Evolutionary conservation across 2,329 filamentous ascomycete genomes (phyloP), one percentile per base, ranked within the genome.

Genomic region (Diatrype stigma): DNA sequence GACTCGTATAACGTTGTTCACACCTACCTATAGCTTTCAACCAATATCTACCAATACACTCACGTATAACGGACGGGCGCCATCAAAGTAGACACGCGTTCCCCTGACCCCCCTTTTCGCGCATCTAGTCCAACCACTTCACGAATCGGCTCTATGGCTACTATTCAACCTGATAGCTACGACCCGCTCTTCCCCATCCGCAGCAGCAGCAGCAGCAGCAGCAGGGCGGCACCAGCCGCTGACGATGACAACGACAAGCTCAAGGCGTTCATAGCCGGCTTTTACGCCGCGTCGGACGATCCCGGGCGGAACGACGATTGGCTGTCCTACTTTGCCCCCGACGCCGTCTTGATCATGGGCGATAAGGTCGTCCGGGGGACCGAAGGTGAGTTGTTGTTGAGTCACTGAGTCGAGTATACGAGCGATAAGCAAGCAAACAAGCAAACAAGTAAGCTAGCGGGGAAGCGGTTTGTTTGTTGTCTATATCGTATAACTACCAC

Each of bases 281-380:
- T 78, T 58, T 79, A 73, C 60, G 64, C 60, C 3, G 58, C 67
- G 12, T 78, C 75, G 22, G 76, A 78, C 56, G 68, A 67, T 22
- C 59, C 62, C 3, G 66, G 67, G n/a, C 60, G 62, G 53, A 70
- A 74, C 45, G 69, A 73, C 50, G 65, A 70, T 40, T 79, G 76
- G 76, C 60, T 73, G 16, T 60, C 62, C 30, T 70, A 62, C 37
- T 79, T 77, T 58, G 60, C 60, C 2, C 58, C 71, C 3, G 71
- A 73, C 45, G 75, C 74, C n/a, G 57, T 57, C 19, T 60, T 77
- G 8, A 61, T 69, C 6, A 72, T 79, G 50, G 74, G 70, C n/a
- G 65, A 64, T 16, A 70, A 70, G 47, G 60, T 59, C 30, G 75
- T 68, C 2, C 59, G 51, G 16, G 73, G 74, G 14, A 60, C 58